Conservation (phyloP, 345 rosid species). For the Rubroshorea leprosula region DNA sequence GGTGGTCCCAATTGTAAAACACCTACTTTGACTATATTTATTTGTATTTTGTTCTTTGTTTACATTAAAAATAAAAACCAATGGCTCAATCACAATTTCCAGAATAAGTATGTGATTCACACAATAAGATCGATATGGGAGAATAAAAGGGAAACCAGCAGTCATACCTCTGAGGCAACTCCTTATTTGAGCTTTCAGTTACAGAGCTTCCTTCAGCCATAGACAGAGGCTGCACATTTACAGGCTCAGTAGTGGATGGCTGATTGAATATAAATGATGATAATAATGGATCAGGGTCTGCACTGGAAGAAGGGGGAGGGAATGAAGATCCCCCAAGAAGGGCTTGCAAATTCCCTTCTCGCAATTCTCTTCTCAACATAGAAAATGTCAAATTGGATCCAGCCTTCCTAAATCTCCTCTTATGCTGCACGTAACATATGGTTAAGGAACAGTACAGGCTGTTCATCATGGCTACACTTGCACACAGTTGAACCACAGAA, state of each 20-base stretch:
- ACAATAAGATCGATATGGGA: background rate
- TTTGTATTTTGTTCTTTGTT: too few species aligned
- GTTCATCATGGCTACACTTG: slow-evolving; percentile 1
- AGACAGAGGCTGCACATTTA: slow-evolving; percentile 22
- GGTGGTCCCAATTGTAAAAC: too few species aligned
- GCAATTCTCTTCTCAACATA: slow-evolving; percentile 57
- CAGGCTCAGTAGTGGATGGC: slow-evolving; percentile 29
- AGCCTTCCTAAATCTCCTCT: slow-evolving; percentile 59
- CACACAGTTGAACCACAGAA: background rate
- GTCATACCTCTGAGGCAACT: slow-evolving; percentile 36
- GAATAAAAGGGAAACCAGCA: background rate
- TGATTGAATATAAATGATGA: slow-evolving; percentile 59
- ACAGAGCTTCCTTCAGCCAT: slow-evolving; percentile 25
- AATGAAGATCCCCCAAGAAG: slow-evolving; percentile 60
- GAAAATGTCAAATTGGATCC: slow-evolving; percentile 52
- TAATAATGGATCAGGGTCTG: slow-evolving; percentile 64
- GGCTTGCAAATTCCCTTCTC: slow-evolving; percentile 62
- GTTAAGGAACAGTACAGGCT: slow-evolving; percentile 45
- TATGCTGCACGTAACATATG: slow-evolving; percentile 54
- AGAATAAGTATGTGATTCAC: background rate
- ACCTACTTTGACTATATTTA: background rate
- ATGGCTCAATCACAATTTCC: background rate
- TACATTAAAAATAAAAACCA: too few species aligned
- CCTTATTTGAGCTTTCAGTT: slow-evolving; percentile 30
- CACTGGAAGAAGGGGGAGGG: slow-evolving; percentile 42